phyloP scores from a whole-genome alignment of 2,329 filamentous ascomycete genomes.

The Hirsutella thompsonii region DNA sequence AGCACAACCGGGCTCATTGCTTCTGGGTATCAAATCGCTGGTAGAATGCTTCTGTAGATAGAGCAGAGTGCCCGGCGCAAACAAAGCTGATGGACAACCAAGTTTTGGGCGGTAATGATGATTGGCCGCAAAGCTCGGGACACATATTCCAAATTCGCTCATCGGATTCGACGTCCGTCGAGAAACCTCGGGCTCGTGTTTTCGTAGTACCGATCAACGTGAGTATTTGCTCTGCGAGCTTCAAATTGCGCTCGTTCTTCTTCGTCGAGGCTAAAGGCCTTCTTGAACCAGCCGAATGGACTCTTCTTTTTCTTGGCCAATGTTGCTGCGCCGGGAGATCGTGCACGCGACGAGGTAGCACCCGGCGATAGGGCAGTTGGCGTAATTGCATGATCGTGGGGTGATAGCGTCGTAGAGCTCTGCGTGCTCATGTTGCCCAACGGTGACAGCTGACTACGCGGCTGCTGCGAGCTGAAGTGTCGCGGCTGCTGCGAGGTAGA shows the following conservation, averaged over 20 bases:
- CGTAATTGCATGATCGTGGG: slow-evolving; percentile 21
- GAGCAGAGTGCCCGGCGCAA: no score
- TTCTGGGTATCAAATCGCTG: background rate
- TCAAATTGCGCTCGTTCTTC: slow-evolving; percentile 49
- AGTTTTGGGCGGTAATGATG: no score
- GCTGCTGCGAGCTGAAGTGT: slow-evolving; percentile 20
- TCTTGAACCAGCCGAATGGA: slow-evolving; percentile 56
- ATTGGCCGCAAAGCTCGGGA: no score
- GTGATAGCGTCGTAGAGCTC: slow-evolving; percentile 38
- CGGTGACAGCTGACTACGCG: slow-evolving; percentile 37
- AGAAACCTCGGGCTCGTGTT: slow-evolving; percentile 37
- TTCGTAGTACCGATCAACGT: slow-evolving; percentile 36
- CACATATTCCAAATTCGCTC: background rate
- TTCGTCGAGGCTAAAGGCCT: slow-evolving; percentile 52
- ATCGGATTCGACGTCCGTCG: slow-evolving; percentile 37
- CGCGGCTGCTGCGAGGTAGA: slow-evolving; percentile 25
- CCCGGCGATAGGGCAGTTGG: slow-evolving; percentile 14
- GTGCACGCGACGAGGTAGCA: slow-evolving; percentile 6
- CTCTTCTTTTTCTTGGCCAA: slow-evolving; percentile 54
- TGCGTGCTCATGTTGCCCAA: slow-evolving; percentile 43
- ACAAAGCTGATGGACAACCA: no score
- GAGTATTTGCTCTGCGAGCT: slow-evolving; percentile 33
- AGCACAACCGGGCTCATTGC: background rate
- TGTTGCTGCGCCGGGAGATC: slow-evolving; percentile 18
- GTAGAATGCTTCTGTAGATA: background rate